Conservation (phyloP, 139 green algal species). For the Tetradesmus obliquus region DNA sequence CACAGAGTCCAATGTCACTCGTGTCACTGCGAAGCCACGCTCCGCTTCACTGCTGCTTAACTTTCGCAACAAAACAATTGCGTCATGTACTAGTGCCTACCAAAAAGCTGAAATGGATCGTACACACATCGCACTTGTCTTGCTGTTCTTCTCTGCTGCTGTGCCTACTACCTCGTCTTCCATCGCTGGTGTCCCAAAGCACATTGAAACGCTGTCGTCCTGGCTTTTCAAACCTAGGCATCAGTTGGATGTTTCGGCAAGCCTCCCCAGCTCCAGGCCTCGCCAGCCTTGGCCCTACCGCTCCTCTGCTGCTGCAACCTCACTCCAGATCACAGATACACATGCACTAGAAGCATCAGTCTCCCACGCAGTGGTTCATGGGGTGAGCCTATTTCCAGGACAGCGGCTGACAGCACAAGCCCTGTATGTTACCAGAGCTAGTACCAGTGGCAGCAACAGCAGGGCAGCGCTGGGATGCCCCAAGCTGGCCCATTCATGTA, state of each 20-base stretch:
- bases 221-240: neutral
- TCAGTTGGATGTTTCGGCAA: neutral
- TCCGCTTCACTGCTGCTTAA: too few species aligned
- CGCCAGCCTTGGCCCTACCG: slow-evolving; percentile 13
- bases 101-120: neutral
- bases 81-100: too few species aligned
- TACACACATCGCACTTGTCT: neutral
- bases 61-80: too few species aligned
- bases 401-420: neutral
- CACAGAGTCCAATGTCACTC: neutral
- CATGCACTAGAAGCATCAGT: slow-evolving; percentile 15
- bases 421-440: neutral
- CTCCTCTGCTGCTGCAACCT: neutral
- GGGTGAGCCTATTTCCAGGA: neutral
- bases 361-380: neutral
- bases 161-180: neutral
- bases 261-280: neutral
- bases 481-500: too few species aligned
- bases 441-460: neutral
- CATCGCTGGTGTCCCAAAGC: neutral
- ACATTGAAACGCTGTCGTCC: neutral
- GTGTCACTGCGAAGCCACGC: neutral
- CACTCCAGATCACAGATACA: neutral
- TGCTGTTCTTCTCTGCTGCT: neutral
- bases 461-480: neutral